These are phyloP conservation scores for Begonia masoniana DNA, from an alignment of 306 rosid species.

Conservation along the genomic window DNA sequence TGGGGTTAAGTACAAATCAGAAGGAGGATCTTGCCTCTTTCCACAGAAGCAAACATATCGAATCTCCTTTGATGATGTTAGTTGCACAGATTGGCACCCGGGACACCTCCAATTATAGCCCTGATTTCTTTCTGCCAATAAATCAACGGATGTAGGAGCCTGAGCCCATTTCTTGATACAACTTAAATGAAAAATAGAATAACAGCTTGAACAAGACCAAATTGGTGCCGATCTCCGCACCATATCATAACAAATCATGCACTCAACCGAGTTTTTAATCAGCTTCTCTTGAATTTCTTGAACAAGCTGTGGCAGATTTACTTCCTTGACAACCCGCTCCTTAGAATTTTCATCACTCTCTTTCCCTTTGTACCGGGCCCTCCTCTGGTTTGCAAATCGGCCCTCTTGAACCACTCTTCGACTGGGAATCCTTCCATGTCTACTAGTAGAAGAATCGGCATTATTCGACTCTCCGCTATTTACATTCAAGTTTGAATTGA, in stretches of 20 bases:
- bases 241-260: constrained; percentile 94
- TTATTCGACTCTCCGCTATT: constrained; percentile 4
- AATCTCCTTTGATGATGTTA: constrained; percentile 59
- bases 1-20: constrained; percentile 80
- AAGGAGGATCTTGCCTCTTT: constrained; percentile 74
- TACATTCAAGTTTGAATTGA: neutral
- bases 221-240: constrained; percentile 72
- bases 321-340: constrained; percentile 19
- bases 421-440: constrained; percentile 13
- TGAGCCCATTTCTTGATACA: constrained; percentile 94
- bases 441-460: constrained; percentile 4
- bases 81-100: constrained; percentile 88
- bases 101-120: constrained; percentile 97
- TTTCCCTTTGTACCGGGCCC: constrained; percentile 20
- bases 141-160: constrained; percentile 71
- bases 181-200: constrained; percentile 65
- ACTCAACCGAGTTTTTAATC: constrained; percentile 51
- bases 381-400: constrained; percentile 20
- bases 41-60: constrained; percentile 79
- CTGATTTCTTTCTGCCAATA: constrained; percentile 56
- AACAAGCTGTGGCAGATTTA: constrained; percentile 69
- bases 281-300: constrained; percentile 93
- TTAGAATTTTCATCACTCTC: constrained; percentile 30
- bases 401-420: constrained; percentile 16
- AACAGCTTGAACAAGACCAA: constrained; percentile 91